Evolutionary conservation across 2,329 filamentous ascomycete species (phyloP), one percentile per base, ranked within the genome.

Genomic region (Phoma herbarum): DNA sequence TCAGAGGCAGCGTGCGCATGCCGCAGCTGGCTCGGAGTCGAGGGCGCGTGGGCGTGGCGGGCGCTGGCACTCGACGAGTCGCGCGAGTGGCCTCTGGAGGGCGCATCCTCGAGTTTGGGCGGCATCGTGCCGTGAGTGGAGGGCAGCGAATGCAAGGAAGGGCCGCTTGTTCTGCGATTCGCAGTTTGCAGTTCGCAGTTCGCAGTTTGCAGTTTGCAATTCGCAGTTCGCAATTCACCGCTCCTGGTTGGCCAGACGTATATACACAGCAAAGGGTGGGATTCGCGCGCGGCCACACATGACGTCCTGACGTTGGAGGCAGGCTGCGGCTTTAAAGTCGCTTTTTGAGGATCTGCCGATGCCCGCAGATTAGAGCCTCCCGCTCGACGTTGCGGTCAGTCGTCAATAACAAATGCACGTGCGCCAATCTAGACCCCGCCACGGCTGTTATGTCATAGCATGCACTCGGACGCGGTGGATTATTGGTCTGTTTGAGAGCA

Each of bases 1-100:
- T 75, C 73, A 26, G 74, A 77, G 52, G 80, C 79, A 49, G 77
- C 76, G 61, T 80, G 73, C 12, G 77, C 73, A 48, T 80, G 72
- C n/a, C 80, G 69, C 47, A 82, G 71, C 60, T 75, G 72, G 70
- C 75, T 78, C 33, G 77, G 77, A 2, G 68, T 76, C 8, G 63
- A 48, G 10, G 77, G 77, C 2, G 71, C 70, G 63, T 79, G 75
- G n/a, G 71, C 66, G 49, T 70, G 69, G 42, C 66, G 60, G 43
- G 66, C 63, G 64, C 71, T 75, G 46, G 66, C 64, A 12, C 42
- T 68, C n/a, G 75, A 75, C 28, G 74, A 69, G 51, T 67, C 73
- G 60, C 74, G 68, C 52, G 68, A 69, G 42, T 74, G 72, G 35
- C 55, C 53, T 53, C 55, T 39, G 57, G 59, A 59, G 59, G 70